A percentile compares a stretch with the other conserved stretches of the same genome.
Evolutionary conservation across 1,139 yeast species (phyloP).

Genomic region (Candida frijolesensis): DNA sequence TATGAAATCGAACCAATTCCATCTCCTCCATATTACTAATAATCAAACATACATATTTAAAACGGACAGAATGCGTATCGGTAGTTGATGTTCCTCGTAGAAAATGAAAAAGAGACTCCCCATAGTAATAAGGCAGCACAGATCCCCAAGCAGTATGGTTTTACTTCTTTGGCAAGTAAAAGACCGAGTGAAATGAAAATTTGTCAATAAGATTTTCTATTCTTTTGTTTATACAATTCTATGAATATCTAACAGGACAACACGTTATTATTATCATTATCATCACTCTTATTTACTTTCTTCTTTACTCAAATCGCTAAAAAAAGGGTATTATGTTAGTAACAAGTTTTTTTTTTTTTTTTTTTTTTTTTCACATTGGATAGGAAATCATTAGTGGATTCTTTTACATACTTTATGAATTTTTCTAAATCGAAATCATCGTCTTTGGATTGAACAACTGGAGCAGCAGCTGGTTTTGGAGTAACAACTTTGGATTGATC

Average conservation of each 20-base stretch:
- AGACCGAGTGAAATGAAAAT: too few relatives aligned
- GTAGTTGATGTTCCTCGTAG: too few relatives aligned
- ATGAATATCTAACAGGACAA: neutral
- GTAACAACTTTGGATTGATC: slow-evolving; percentile 33
- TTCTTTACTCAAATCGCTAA: slow-evolving; percentile 46
- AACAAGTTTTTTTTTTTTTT: slow-evolving; percentile 9
- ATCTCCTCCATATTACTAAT: too few relatives aligned
- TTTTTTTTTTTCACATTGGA: too few relatives aligned
- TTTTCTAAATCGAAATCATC: slow-evolving; percentile 68
- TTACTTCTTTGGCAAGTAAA: too few relatives aligned
- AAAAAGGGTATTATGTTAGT: slow-evolving; percentile 30
- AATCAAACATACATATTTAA: too few relatives aligned
- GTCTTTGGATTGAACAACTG: slow-evolving; percentile 36
- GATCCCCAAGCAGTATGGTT: too few relatives aligned
- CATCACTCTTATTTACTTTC: slow-evolving; percentile 32
- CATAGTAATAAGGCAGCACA: too few relatives aligned
- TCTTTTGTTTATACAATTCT: neutral
- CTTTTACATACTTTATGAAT: slow-evolving; percentile 53
- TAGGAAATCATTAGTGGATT: too few relatives aligned
- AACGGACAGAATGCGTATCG: too few relatives aligned
- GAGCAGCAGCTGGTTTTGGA: slow-evolving; percentile 32
- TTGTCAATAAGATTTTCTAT: neutral
- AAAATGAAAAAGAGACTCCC: too few relatives aligned
- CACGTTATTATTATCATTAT: neutral
- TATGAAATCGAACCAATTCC: too few relatives aligned